Evolutionary conservation across 2,329 filamentous ascomycete genomes (phyloP).

Genomic region (Epichloe bromicola): DNA sequence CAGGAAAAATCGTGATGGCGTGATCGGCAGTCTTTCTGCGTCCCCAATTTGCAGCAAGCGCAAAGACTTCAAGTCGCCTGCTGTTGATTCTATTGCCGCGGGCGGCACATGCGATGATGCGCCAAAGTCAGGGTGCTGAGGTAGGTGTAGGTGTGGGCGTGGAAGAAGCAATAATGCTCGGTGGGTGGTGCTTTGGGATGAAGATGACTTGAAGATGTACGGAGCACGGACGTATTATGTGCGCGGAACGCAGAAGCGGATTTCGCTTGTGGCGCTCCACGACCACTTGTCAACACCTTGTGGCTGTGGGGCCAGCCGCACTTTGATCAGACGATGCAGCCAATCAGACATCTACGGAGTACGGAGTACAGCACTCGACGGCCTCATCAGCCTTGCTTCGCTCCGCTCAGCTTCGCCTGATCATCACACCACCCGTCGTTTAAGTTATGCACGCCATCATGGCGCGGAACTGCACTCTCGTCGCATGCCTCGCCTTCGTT

Average conservation of each 20-base stretch:
- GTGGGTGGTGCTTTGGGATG: background rate
- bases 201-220: background rate
- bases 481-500: slow-evolving; percentile 19
- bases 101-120: slow-evolving; percentile 28
- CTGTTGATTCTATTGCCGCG: slow-evolving; percentile 28
- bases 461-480: slow-evolving; percentile 12
- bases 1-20: background rate
- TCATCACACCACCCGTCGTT: background rate
- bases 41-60: slow-evolving; percentile 41
- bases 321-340: too few relatives aligned
- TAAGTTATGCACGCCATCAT: slow-evolving; percentile 12
- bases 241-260: background rate
- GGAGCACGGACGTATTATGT: too few relatives aligned
- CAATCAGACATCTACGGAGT: background rate
- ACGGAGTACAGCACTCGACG: background rate
- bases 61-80: slow-evolving; percentile 57
- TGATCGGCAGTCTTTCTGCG: slow-evolving; percentile 40
- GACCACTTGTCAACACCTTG: too few relatives aligned
- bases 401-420: background rate
- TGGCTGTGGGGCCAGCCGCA: background rate
- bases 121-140: background rate
- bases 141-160: too few relatives aligned
- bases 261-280: background rate
- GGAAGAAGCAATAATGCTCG: background rate
- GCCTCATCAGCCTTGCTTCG: too few relatives aligned